phyloP scores from a whole-genome alignment of 345 rosid species.

The Citrus medica region DNA sequence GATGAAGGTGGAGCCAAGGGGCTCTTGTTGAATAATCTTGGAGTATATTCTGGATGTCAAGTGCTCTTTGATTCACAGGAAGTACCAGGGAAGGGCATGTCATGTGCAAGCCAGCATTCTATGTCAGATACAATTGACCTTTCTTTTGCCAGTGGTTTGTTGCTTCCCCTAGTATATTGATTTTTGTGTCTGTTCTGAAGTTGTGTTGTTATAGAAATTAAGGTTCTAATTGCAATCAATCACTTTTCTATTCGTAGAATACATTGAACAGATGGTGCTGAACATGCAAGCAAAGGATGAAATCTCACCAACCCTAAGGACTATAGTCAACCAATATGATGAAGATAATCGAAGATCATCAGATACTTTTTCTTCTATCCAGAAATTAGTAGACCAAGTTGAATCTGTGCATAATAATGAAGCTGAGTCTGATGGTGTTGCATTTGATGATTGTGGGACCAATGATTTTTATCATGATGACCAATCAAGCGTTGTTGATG shows the following conservation, averaged over 20 bases:
- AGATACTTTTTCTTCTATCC: constrained; percentile 47
- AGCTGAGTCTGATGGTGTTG: constrained; percentile 42
- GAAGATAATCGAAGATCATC: constrained; percentile 62
- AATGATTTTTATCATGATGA: constrained; percentile 52
- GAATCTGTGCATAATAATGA: constrained; percentile 35
- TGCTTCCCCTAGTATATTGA: constrained; percentile 5
- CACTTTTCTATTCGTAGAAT: constrained; percentile 44
- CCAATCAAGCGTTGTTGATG: constrained; percentile 45
- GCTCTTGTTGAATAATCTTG: constrained; percentile 82
- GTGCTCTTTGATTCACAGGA: constrained; percentile 92
- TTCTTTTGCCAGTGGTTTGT: constrained; percentile 72
- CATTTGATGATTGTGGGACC: constrained; percentile 46
- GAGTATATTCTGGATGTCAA: constrained; percentile 80
- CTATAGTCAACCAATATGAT: constrained; percentile 62
- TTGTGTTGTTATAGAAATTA: not conserved
- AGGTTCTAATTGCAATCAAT: not conserved
- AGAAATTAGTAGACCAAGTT: constrained; percentile 35
- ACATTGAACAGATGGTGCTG: constrained; percentile 60
- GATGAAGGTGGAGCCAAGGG: constrained; percentile 99
- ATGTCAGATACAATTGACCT: constrained; percentile 61
- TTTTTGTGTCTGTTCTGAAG: not conserved
- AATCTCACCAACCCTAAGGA: constrained; percentile 69
- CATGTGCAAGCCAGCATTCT: constrained; percentile 43
- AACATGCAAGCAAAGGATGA: constrained; percentile 63
- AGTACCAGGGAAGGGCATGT: constrained; percentile 69